These are phyloP conservation scores for Aspergillus versicolor DNA, from an alignment of 2,329 filamentous ascomycete genomes.

Conservation along the genomic window DNA sequence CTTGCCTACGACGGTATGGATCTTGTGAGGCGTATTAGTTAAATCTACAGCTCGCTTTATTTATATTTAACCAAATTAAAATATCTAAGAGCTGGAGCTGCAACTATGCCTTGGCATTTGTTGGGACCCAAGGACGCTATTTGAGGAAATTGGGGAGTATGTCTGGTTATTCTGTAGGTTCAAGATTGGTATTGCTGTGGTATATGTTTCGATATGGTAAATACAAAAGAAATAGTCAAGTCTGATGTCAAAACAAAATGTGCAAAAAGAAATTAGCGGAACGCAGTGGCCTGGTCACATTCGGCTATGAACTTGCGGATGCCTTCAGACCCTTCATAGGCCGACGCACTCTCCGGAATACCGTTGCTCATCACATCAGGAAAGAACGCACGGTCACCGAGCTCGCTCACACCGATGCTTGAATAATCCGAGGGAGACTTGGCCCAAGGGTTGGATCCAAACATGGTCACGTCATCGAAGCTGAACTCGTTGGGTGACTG, in stretches of 20 bases:
- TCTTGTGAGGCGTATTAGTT: no score
- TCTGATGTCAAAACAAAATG: neutral
- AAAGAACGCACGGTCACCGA: conserved; percentile 42
- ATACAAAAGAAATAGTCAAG: conserved; percentile 17
- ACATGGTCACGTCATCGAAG: conserved; percentile 44
- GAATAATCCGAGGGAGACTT: conserved; percentile 57
- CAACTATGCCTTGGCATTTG: no score
- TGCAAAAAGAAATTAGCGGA: neutral
- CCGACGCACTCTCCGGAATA: conserved; percentile 40
- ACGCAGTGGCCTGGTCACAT: conserved; percentile 52
- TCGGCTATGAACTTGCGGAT: conserved; percentile 67
- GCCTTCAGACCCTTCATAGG: conserved; percentile 64
- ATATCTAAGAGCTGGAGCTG: no score
- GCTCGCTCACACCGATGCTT: conserved; percentile 56
- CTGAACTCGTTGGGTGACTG: conserved; percentile 32
- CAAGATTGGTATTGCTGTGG: neutral
- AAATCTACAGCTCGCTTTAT: no score
- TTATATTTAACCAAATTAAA: no score
- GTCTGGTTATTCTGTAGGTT: neutral
- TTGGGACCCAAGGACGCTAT: no score
- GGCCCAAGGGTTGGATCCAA: conserved; percentile 55
- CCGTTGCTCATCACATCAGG: conserved; percentile 40
- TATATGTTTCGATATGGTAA: neutral
- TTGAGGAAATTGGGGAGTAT: no score
- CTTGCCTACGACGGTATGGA: no score